Percentiles rank a stretch among this genome's conserved stretches.
These are phyloP conservation scores for Zopfia rhizophila DNA, from an alignment of 2,329 filamentous ascomycete genomes.

Conservation along the genomic window DNA sequence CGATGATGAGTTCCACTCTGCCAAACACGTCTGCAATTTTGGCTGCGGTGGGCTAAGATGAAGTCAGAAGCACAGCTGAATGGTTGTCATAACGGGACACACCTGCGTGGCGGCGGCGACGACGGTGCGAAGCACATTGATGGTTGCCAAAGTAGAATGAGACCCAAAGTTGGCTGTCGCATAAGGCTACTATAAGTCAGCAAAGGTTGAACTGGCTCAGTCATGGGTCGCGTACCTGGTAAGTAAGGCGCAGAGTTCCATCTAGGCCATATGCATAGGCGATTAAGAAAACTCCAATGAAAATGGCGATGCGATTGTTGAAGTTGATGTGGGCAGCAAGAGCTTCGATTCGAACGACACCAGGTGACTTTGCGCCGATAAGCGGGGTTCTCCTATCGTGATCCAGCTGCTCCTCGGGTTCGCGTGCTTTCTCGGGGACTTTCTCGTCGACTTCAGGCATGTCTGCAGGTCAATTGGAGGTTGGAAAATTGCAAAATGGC, in stretches of 20 bases:
- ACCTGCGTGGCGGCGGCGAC: constrained; percentile 66
- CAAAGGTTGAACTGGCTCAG: background rate
- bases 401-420: background rate
- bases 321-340: constrained; percentile 64
- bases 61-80: background rate
- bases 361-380: constrained; percentile 55
- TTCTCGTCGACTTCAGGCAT: constrained; percentile 24
- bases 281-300: constrained; percentile 70
- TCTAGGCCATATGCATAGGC: constrained; percentile 73
- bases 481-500: background rate
- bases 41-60: constrained; percentile 63
- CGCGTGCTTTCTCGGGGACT: background rate
- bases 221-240: constrained; percentile 55
- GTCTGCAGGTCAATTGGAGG: background rate
- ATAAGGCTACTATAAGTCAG: constrained; percentile 53
- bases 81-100: constrained; percentile 3
- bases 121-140: constrained; percentile 68
- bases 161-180: constrained; percentile 63
- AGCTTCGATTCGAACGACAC: constrained; percentile 69
- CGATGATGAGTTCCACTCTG: constrained; percentile 66
- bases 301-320: constrained; percentile 66
- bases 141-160: constrained; percentile 68
- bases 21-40: constrained; percentile 72
- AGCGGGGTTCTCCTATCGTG: constrained; percentile 26
- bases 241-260: constrained; percentile 65